These are phyloP conservation scores for Pseudoneurospora amorphoporcata DNA, from an alignment of 495 filamentous ascomycete genomes.

Conservation along the genomic window DNA sequence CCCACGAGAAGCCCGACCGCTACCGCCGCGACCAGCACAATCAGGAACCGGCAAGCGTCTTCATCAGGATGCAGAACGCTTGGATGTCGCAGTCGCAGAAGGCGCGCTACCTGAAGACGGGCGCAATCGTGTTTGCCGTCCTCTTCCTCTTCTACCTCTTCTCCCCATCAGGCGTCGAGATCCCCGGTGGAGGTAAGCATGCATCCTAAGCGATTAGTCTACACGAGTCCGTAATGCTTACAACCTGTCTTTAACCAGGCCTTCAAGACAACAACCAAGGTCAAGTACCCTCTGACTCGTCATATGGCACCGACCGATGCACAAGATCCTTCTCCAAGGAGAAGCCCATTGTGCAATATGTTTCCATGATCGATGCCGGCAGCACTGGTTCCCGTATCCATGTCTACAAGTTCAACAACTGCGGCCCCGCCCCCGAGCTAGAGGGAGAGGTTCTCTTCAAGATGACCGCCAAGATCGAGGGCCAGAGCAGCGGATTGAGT, in stretches of 20 bases:
- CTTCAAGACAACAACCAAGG: slow-evolving; percentile 20
- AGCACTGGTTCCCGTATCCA: slow-evolving; percentile 97
- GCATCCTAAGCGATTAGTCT: neutral
- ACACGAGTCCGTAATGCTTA: neutral
- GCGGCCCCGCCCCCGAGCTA: slow-evolving; percentile 86
- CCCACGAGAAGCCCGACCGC: slow-evolving; percentile 47
- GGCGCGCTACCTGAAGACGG: slow-evolving; percentile 74
- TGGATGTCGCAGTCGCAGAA: slow-evolving; percentile 63
- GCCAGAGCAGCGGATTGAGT: slow-evolving; percentile 71
- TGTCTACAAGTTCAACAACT: slow-evolving; percentile 98
- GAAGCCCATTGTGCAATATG: slow-evolving; percentile 94
- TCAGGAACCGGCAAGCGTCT: slow-evolving; percentile 27
- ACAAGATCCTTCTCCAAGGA: slow-evolving; percentile 67
- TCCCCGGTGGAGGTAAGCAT: slow-evolving; percentile 33
- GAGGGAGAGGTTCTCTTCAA: slow-evolving; percentile 78
- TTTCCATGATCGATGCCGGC: slow-evolving; percentile 95
- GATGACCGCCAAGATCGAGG: slow-evolving; percentile 66
- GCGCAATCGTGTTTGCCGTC: slow-evolving; percentile 62
- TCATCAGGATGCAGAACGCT: slow-evolving; percentile 41
- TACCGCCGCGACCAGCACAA: slow-evolving; percentile 32
- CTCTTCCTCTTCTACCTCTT: slow-evolving; percentile 69
- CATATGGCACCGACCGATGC: slow-evolving; percentile 60
- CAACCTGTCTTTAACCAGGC: neutral
- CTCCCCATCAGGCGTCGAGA: slow-evolving; percentile 44
- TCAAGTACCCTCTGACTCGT: slow-evolving; percentile 47